Evolutionary conservation across 352 stramenopile genomes (phyloP), one percentile per base, ranked within the genome.

Genomic region (Phytophthora crassamura): DNA sequence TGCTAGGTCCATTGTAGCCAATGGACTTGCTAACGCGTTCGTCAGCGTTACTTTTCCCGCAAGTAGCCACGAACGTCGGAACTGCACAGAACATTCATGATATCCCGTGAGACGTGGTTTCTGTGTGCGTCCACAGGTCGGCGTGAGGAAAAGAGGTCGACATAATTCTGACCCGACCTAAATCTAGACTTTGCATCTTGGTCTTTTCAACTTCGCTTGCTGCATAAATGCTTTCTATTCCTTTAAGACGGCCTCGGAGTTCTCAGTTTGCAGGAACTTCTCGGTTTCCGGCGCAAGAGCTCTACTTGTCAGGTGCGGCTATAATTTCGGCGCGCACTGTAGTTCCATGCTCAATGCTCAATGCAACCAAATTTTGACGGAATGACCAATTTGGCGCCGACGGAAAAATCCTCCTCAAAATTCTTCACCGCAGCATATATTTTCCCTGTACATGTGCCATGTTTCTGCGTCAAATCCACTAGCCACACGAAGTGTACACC

Each of bases 71-170:
- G 28, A 66, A 66, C 55, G 33, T 42, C 28, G 43, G 33, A 58
- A 28, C 54, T 69, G 52, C 35, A 46, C 43, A 61, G 20, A 72
- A 56, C 42, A 20, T 53, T 12, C 48, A 67, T 40, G 38, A 55
- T 34, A 59, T 68, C 18, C 58, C 49, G 51, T 69, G 65, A 69
- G 47, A 67, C 58, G 64, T 59, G 41, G 52, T 49, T 34, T 56
- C 28, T 42, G 30, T 47, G 6, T 16, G 35, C 22, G 10, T 62
- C 62, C 56, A 46, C 28, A 46, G 40, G 18, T 42, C n/a, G n/a
- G n/a, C n/a, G n/a, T n/a, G n/a, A n/a, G n/a, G n/a, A n/a, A n/a
- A n/a, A n/a, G n/a, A n/a, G n/a, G n/a, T n/a, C n/a, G n/a, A n/a
- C n/a, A n/a, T n/a, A n/a, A n/a, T n/a, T n/a, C n/a, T n/a, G n/a